These are phyloP conservation scores for Trypanosoma theileri DNA, from an alignment of 208 protist species.

Conservation along the genomic window DNA sequence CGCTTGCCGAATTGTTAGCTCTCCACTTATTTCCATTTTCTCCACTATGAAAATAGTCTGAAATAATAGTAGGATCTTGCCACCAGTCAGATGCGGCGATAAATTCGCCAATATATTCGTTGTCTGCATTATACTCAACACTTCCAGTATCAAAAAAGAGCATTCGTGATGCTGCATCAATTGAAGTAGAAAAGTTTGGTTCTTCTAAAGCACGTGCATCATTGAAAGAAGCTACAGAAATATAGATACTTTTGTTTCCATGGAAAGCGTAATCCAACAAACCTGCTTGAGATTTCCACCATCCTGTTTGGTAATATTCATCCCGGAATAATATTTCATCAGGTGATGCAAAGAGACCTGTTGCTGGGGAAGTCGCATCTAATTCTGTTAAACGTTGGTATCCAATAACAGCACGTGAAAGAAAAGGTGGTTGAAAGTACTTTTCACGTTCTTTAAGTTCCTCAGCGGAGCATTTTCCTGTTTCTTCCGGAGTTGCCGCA, in stretches of 20 bases:
- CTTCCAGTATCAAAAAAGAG: conserved; percentile 25
- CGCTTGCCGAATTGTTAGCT: conserved; percentile 25
- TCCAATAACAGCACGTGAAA: conserved; percentile 14
- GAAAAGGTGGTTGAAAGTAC: conserved; percentile 16
- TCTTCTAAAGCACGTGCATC: conserved; percentile 21
- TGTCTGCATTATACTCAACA: conserved; percentile 23
- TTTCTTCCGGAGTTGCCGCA: conserved; percentile 3
- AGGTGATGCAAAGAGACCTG: conserved; percentile 20
- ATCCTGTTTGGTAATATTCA: conserved; percentile 19
- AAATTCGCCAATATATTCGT: conserved; percentile 27
- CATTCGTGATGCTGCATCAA: conserved; percentile 24
- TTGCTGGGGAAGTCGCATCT: conserved; percentile 17
- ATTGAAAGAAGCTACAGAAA: conserved; percentile 16
- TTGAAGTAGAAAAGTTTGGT: conserved; percentile 4
- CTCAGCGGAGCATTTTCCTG: conserved; percentile 6
- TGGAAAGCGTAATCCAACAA: conserved; percentile 27
- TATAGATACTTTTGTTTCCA: conserved; percentile 18
- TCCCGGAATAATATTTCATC: conserved; percentile 19
- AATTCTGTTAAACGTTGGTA: conserved; percentile 24
- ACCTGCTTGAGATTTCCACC: conserved; percentile 17
- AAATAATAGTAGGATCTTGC: conserved; percentile 29
- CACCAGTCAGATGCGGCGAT: conserved; percentile 24
- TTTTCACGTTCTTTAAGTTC: conserved; percentile 20
- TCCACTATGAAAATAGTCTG: conserved; percentile 29
- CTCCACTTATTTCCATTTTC: conserved; percentile 24